A percentile compares a stretch with the other conserved stretches of the same genome.
phyloP scores from a whole-genome alignment of 2,329 filamentous ascomycete species.

The Aureobasidium sp. region DNA sequence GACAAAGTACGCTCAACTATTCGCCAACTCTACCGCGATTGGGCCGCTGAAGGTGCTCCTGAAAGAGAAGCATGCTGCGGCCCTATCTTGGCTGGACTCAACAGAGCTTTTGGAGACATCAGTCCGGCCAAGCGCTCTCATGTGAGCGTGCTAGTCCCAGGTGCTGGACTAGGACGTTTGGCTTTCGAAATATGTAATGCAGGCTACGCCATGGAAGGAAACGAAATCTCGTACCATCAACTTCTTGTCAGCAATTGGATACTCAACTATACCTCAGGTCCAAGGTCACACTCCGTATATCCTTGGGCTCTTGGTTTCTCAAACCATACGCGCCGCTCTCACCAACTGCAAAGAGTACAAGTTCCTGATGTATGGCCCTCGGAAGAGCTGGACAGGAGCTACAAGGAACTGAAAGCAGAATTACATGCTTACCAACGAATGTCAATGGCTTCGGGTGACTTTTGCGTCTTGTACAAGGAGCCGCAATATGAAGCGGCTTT shows the following conservation, averaged over 20 bases:
- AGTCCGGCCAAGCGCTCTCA: slow-evolving; percentile 24
- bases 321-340: slow-evolving; percentile 65
- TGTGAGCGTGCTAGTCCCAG: slow-evolving; percentile 69
- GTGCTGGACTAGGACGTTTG: slow-evolving; percentile 79
- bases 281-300: slow-evolving; percentile 63
- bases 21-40: slow-evolving; percentile 90
- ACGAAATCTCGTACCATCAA: slow-evolving; percentile 94
- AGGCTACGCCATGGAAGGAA: slow-evolving; percentile 75
- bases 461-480: slow-evolving; percentile 74
- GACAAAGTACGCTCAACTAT: slow-evolving; percentile 91
- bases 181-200: slow-evolving; percentile 75
- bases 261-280: slow-evolving; percentile 58
- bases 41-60: slow-evolving; percentile 67
- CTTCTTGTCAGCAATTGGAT: slow-evolving; percentile 77
- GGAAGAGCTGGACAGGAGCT: slow-evolving; percentile 28
- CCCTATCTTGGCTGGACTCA: slow-evolving; percentile 63
- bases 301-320: slow-evolving; percentile 87
- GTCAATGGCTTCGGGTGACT: slow-evolving; percentile 91
- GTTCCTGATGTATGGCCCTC: slow-evolving; percentile 66
- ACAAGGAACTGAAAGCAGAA: slow-evolving; percentile 20
- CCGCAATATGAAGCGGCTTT: slow-evolving; percentile 56
- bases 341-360: slow-evolving; percentile 66
- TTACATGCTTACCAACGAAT: slow-evolving; percentile 56
- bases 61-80: slow-evolving; percentile 75
- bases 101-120: slow-evolving; percentile 36